A percentile compares a stretch with the other conserved stretches of the same genome.
phyloP scores from a whole-genome alignment of 352 stramenopile species.

The Phytophthora idaei region DNA sequence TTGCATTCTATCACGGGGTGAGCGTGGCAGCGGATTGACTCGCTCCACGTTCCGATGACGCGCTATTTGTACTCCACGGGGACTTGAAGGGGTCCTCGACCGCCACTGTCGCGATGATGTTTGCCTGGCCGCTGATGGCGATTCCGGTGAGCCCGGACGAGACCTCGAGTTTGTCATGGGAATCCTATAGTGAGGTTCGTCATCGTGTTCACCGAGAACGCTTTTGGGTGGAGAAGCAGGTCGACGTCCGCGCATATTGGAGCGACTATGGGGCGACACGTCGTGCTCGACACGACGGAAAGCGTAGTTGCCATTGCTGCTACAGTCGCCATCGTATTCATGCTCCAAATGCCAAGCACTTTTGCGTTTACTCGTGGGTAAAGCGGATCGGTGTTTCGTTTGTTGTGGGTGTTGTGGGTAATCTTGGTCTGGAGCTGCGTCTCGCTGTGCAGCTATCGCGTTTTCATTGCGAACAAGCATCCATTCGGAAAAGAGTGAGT shows the following conservation, averaged over 20 bases:
- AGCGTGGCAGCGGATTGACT: conserved; percentile 7
- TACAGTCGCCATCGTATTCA: conserved; percentile 19
- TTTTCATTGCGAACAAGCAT: conserved; percentile 81
- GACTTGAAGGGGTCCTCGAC: conserved; percentile 3
- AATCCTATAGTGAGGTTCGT: conserved; percentile 1
- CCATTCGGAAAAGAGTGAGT: conserved; percentile 77
- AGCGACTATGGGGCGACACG: conserved; percentile 1
- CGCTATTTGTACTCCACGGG: conserved; percentile 2
- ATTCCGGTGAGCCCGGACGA: conserved; percentile 5
- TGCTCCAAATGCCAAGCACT: conserved; percentile 18
- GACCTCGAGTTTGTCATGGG: conserved; percentile 8
- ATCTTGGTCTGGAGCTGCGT: conserved; percentile 11
- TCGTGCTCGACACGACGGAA: conserved; percentile 8
- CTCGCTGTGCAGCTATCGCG: conserved; percentile 38
- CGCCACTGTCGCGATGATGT: conserved; percentile 22
- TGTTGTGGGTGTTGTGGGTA: conserved; percentile 7
- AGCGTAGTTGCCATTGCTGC: conserved; percentile 17
- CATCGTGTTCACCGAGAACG: conserved; percentile 11
- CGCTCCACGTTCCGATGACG: conserved; percentile 13
- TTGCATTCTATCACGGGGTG: conserved; percentile 8
- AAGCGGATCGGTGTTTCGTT: conserved; percentile 7
- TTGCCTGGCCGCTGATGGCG: conserved; percentile 15
- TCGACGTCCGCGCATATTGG: conserved; percentile 1
- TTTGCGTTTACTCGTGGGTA: conserved; percentile 8
- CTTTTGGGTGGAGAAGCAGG: conserved; percentile 3